A percentile compares a stretch with the other conserved stretches of the same genome.
Conservation (phyloP, 2,329 filamentous ascomycete genomes). For the Aquanectria penicillioides region DNA sequence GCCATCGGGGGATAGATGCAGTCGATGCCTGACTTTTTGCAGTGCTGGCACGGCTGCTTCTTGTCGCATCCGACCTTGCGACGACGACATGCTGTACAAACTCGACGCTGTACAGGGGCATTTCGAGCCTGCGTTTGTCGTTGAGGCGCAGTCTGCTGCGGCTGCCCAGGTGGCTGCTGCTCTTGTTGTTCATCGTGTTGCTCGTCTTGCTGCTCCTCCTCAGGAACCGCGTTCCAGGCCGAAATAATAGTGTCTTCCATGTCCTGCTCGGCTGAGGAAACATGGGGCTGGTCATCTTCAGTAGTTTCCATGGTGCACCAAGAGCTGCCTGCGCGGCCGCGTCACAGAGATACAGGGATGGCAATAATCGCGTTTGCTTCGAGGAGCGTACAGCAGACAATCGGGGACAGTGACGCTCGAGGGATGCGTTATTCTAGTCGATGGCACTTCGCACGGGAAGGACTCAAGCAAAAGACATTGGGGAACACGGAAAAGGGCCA, state of each 20-base stretch:
- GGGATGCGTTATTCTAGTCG: too few species aligned
- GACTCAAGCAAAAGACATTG: too few species aligned
- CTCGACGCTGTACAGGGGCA: background rate
- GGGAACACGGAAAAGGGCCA: too few species aligned
- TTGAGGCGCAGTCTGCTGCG: constrained; percentile 4
- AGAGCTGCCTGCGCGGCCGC: too few species aligned
- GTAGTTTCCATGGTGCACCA: background rate
- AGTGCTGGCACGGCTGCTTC: constrained; percentile 19
- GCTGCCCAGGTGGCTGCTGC: too few species aligned
- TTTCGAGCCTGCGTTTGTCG: background rate
- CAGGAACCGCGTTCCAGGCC: constrained; percentile 15
- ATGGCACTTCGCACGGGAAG: too few species aligned
- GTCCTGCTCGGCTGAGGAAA: background rate
- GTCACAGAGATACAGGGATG: too few species aligned
- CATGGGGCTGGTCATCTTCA: background rate
- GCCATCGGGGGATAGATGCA: constrained; percentile 15
- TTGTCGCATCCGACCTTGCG: constrained; percentile 22
- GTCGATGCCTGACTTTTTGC: constrained; percentile 13
- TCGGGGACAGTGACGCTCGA: too few species aligned
- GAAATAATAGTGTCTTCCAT: constrained; percentile 14
- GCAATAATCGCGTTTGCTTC: too few species aligned
- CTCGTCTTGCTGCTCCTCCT: too few species aligned
- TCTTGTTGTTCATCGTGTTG: too few species aligned
- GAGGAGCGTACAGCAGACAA: too few species aligned
- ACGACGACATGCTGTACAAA: constrained; percentile 14